Conservation (phyloP, 192 early-diverging fungal genomes). For the Paraglomus brasilianum region DNA sequence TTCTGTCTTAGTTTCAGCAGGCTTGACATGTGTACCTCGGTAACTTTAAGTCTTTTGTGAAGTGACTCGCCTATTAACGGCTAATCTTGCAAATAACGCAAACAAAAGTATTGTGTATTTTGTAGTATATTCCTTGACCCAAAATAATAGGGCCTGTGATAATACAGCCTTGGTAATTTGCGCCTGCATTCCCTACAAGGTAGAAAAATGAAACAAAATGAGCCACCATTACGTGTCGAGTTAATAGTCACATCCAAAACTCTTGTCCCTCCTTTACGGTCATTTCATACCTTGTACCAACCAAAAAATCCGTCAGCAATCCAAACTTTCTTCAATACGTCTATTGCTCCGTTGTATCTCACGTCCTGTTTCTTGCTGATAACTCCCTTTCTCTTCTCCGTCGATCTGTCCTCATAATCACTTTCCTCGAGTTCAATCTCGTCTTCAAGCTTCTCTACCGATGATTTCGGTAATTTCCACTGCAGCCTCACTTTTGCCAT, state of each 20-base stretch:
- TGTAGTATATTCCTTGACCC: conserved; percentile 91
- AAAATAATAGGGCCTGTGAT: conserved; percentile 95
- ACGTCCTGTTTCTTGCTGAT: conserved; percentile 34
- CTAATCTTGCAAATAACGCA: conserved; percentile 39
- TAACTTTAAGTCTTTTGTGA: too few relatives aligned
- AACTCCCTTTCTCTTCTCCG: conserved; percentile 39
- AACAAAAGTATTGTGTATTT: conserved; percentile 68
- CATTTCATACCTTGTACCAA: conserved; percentile 81
- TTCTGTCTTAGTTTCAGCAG: too few relatives aligned
- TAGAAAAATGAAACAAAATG: conserved; percentile 3
- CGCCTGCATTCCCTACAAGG: conserved; percentile 83
- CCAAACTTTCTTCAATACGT: conserved; percentile 81
- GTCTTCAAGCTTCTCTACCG: background rate
- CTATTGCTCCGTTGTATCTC: conserved; percentile 78
- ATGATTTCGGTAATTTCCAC: conserved; percentile 74
- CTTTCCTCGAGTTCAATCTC: background rate
- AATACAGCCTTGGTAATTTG: conserved; percentile 99
- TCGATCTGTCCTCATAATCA: conserved; percentile 40
- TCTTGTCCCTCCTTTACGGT: too few relatives aligned
- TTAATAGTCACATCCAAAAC: conserved; percentile 1
- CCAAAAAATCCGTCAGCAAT: conserved; percentile 80
- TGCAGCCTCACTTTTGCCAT: conserved; percentile 99
- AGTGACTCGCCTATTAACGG: too few relatives aligned
- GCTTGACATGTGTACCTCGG: too few relatives aligned
- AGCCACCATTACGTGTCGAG: background rate